Evolutionary conservation across 106 monocot species (phyloP).

Genomic region (Posidonia australis): DNA sequence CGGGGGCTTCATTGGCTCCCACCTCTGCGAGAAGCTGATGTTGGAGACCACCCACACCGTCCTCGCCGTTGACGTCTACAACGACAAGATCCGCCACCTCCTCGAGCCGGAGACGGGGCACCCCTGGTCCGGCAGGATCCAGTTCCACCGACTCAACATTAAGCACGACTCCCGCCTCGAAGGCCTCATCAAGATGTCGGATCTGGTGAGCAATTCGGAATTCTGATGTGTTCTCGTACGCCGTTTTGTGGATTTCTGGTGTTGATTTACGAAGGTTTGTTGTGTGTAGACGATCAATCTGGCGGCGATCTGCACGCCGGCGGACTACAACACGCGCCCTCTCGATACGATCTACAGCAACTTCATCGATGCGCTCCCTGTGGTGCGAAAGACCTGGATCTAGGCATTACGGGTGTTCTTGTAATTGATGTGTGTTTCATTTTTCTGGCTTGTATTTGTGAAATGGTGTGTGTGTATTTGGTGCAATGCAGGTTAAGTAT

Average conservation of each 20-base stretch:
- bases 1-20: conserved; percentile 71
- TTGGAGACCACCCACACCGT: conserved; percentile 51
- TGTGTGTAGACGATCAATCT: conserved; percentile 47
- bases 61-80: conserved; percentile 56
- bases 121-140: conserved; percentile 41
- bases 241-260: neutral
- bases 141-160: conserved; percentile 76
- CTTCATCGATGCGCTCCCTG: conserved; percentile 70
- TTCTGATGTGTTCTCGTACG: neutral
- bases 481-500: conserved; percentile 44
- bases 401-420: neutral
- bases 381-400: conserved; percentile 22
- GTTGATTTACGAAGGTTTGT: neutral
- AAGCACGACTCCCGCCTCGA: conserved; percentile 69
- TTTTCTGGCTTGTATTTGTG: neutral
- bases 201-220: conserved; percentile 34
- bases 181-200: conserved; percentile 60
- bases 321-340: conserved; percentile 67
- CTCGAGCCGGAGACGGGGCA: conserved; percentile 20
- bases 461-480: neutral
- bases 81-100: conserved; percentile 65
- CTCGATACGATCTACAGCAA: conserved; percentile 76
- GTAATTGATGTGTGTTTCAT: neutral
- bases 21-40: conserved; percentile 66
- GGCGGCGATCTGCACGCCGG: conserved; percentile 70